phyloP scores from a whole-genome alignment of 2,329 filamentous ascomycete genomes.

The Fusarium mangiferae region DNA sequence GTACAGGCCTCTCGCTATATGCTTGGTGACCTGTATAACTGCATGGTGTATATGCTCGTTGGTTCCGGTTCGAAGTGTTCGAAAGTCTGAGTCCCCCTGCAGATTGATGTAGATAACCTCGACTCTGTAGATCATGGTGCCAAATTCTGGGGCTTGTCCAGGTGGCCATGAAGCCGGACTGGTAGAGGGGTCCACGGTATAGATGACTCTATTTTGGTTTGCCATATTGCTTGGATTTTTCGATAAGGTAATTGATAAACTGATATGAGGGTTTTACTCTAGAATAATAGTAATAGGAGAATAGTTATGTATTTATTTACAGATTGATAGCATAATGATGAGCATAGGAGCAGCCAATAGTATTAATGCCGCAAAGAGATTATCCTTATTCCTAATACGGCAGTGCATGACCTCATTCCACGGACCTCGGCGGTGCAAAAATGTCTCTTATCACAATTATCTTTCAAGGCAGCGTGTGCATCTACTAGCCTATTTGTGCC shows the following conservation, averaged over 20 bases:
- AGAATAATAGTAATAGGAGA: accelerated
- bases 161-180: background rate
- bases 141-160: background rate
- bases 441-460: background rate
- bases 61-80: background rate
- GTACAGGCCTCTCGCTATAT: background rate
- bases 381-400: background rate
- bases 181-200: background rate
- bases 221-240: background rate
- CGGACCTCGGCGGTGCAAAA: background rate
- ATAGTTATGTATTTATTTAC: background rate
- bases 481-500: background rate
- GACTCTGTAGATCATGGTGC: background rate
- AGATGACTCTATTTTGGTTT: background rate
- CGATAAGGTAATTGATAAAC: background rate
- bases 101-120: background rate
- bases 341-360: background rate
- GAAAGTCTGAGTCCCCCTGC: background rate
- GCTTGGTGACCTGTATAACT: background rate
- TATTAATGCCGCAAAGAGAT: background rate
- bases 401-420: background rate
- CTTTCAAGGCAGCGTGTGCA: background rate
- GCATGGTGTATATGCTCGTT: background rate
- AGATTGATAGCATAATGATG: accelerated
- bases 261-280: background rate